These are phyloP conservation scores for Fusarium nematophilum DNA, from an alignment of 2,329 filamentous ascomycete genomes.

Conservation along the genomic window DNA sequence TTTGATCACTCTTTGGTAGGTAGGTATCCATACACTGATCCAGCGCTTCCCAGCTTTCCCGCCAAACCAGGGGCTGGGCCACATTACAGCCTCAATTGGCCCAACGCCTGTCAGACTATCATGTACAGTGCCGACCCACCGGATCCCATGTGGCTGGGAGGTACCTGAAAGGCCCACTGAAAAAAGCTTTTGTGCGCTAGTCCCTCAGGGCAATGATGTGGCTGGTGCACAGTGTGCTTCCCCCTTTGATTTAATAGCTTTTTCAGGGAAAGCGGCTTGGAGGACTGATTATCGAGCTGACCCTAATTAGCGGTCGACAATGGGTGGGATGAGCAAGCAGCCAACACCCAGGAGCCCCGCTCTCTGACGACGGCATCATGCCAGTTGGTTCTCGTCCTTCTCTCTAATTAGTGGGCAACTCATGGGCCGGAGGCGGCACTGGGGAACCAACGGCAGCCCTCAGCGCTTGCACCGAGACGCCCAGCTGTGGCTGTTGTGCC, in stretches of 20 bases:
- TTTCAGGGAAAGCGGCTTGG: constrained; percentile 1
- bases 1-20: constrained; percentile 19
- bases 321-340: background rate
- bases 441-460: background rate
- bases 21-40: constrained; percentile 13
- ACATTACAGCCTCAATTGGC: constrained; percentile 38
- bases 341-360: background rate
- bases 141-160: constrained; percentile 38
- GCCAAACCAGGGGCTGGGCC: constrained; percentile 37
- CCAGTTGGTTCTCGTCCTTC: constrained; percentile 3
- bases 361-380: constrained; percentile 4
- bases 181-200: constrained; percentile 35
- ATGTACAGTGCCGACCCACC: constrained; percentile 36
- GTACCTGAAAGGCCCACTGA: constrained; percentile 25
- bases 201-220: constrained; percentile 27
- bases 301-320: background rate
- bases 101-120: constrained; percentile 35
- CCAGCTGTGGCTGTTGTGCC: background rate
- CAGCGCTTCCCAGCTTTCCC: constrained; percentile 37
- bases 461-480: background rate
- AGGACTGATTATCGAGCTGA: background rate
- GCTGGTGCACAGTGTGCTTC: constrained; percentile 38
- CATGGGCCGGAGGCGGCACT: background rate
- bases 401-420: background rate
- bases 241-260: background rate